Conservation (phyloP, 106 monocot species). For the Dendrobium chrysotoxum region DNA sequence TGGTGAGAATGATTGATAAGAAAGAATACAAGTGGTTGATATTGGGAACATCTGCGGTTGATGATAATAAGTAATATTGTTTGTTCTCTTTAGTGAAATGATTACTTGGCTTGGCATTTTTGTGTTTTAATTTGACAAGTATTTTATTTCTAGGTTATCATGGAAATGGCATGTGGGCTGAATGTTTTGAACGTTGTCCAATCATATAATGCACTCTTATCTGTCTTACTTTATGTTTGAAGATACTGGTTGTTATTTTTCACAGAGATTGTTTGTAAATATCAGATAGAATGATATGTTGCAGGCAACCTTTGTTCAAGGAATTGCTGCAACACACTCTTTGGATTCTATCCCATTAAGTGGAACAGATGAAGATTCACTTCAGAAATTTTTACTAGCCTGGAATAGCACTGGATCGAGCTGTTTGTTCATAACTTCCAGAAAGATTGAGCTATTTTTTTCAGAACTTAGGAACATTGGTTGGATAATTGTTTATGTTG, state of each 20-base stretch:
- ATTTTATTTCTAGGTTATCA: neutral
- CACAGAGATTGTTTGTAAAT: neutral
- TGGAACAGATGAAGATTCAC: neutral
- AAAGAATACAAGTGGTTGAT: neutral
- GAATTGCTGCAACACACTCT: neutral
- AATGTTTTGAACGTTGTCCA: neutral
- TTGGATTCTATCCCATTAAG: neutral
- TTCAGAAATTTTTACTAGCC: neutral
- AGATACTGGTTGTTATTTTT: neutral
- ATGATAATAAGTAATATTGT: neutral
- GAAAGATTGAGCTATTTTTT: constrained; percentile 6
- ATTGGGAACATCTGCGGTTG: neutral
- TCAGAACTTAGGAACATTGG: neutral
- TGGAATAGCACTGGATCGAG: neutral
- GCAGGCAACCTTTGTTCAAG: constrained; percentile 5
- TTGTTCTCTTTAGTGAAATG: neutral
- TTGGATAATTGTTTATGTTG: constrained; percentile 14
- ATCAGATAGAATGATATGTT: neutral
- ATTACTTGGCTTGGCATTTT: neutral
- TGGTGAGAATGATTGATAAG: neutral
- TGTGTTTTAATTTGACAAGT: neutral
- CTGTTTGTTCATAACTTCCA: constrained; percentile 13
- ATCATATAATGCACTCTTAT: neutral
- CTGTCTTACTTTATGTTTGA: neutral
- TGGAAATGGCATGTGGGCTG: neutral